These are phyloP conservation scores for Cephaloascus fragrans DNA, from an alignment of 805 yeast species.

Conservation along the genomic window DNA sequence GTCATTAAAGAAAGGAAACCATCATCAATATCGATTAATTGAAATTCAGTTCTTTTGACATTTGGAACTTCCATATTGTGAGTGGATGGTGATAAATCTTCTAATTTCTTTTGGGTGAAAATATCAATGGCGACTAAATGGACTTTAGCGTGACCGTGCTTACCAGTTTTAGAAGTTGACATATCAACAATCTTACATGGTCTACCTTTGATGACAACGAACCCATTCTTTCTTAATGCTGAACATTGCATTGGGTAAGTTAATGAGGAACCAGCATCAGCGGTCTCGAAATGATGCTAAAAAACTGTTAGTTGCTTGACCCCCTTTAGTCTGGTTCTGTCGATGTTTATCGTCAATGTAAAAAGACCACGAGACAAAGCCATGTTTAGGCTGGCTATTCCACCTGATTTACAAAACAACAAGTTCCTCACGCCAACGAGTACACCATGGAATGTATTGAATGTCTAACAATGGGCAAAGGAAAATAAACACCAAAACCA, in stretches of 20 bases:
- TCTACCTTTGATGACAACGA: conserved; percentile 97
- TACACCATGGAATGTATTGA: neutral
- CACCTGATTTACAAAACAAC: neutral
- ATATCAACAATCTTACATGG: conserved; percentile 99
- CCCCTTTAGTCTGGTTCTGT: no score
- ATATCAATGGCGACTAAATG: conserved; percentile 98
- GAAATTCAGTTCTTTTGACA: conserved; percentile 92
- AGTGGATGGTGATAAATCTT: conserved; percentile 99
- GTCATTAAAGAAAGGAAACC: conserved; percentile 96
- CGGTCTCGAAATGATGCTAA: conserved; percentile 93
- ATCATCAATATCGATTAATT: conserved; percentile 96
- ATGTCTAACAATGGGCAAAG: neutral
- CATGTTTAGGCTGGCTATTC: neutral
- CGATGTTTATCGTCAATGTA: neutral
- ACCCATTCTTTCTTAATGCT: conserved; percentile 99
- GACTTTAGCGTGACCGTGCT: conserved; percentile 99
- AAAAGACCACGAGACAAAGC: neutral
- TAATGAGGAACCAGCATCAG: conserved; percentile 96
- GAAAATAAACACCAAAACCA: neutral
- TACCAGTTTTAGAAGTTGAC: conserved; percentile 99
- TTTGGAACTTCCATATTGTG: conserved; percentile 99
- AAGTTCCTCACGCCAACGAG: neutral
- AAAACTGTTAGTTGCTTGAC: no score
- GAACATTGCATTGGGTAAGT: conserved; percentile 99
- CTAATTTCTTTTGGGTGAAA: conserved; percentile 98